phyloP scores from a whole-genome alignment of 2,329 filamentous ascomycete species.

The Penicillium italicum region DNA sequence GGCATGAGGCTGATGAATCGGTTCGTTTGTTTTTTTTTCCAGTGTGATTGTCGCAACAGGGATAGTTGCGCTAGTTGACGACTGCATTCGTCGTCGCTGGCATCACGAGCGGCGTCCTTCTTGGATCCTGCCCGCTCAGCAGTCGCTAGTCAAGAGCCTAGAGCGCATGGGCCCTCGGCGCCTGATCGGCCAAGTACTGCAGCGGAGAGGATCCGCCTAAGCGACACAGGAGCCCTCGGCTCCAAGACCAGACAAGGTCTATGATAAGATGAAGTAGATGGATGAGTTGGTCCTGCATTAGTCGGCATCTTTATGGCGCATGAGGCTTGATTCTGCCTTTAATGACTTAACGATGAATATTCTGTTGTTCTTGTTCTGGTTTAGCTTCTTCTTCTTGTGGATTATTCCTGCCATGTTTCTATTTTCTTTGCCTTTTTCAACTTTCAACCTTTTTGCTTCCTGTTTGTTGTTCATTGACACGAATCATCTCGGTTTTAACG shows the following conservation, averaged over 20 bases:
- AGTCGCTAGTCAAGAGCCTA: constrained; percentile 54
- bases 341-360: constrained; percentile 9
- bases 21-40: neutral
- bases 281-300: constrained; percentile 8
- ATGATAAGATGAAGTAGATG: neutral
- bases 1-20: constrained; percentile 9
- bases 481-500: neutral
- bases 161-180: constrained; percentile 61
- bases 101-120: constrained; percentile 53
- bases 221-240: neutral
- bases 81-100: constrained; percentile 81
- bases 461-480: neutral
- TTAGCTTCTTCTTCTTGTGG: constrained; percentile 1
- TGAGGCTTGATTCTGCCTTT: constrained; percentile 6
- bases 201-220: constrained; percentile 46
- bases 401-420: no score
- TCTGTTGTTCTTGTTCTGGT: constrained; percentile 1
- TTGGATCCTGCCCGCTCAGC: constrained; percentile 51
- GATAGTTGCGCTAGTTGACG: constrained; percentile 80
- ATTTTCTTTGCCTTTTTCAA: constrained; percentile 4
- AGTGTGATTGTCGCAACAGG: constrained; percentile 90
- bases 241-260: neutral
- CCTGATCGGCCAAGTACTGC: constrained; percentile 62
- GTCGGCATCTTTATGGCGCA: neutral
- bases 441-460: neutral